Evolutionary conservation across 345 rosid species (phyloP).

Genomic region (Bruguiera sexangula): DNA sequence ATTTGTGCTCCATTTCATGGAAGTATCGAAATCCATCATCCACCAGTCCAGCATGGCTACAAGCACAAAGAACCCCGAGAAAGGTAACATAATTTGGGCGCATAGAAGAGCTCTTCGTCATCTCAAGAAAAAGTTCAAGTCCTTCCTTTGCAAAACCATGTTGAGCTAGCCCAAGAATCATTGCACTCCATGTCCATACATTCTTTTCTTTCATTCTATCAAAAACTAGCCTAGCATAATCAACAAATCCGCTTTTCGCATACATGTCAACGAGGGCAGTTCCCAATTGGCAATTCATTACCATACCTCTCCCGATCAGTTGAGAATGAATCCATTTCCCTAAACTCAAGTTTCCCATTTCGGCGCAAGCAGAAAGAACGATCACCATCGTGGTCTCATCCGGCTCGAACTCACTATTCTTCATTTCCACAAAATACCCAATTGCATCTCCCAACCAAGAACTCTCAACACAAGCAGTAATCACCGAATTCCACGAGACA

Average conservation of each 20-base stretch:
- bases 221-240: slow-evolving; percentile 50
- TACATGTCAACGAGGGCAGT: slow-evolving; percentile 86
- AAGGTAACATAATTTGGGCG: slow-evolving; percentile 76
- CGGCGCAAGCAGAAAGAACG: slow-evolving; percentile 49
- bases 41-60: slow-evolving; percentile 74
- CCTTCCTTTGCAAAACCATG: slow-evolving; percentile 67
- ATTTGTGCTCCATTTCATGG: slow-evolving; percentile 53
- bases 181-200: slow-evolving; percentile 93
- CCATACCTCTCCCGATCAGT: slow-evolving; percentile 50
- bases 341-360: slow-evolving; percentile 59
- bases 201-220: slow-evolving; percentile 49
- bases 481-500: slow-evolving; percentile 76
- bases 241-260: slow-evolving; percentile 57
- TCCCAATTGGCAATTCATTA: slow-evolving; percentile 58
- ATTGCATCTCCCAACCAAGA: slow-evolving; percentile 37
- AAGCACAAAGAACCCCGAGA: slow-evolving; percentile 81
- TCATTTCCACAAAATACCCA: slow-evolving; percentile 55
- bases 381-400: slow-evolving; percentile 81
- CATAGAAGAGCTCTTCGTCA: slow-evolving; percentile 41
- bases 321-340: slow-evolving; percentile 72
- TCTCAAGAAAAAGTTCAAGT: slow-evolving; percentile 45
- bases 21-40: slow-evolving; percentile 64
- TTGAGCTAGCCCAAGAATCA: slow-evolving; percentile 83
- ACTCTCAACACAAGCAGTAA: slow-evolving; percentile 58
- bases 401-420: slow-evolving; percentile 36